Conservation (phyloP, 805 yeast species). For the Dipodascus geniculatus region DNA sequence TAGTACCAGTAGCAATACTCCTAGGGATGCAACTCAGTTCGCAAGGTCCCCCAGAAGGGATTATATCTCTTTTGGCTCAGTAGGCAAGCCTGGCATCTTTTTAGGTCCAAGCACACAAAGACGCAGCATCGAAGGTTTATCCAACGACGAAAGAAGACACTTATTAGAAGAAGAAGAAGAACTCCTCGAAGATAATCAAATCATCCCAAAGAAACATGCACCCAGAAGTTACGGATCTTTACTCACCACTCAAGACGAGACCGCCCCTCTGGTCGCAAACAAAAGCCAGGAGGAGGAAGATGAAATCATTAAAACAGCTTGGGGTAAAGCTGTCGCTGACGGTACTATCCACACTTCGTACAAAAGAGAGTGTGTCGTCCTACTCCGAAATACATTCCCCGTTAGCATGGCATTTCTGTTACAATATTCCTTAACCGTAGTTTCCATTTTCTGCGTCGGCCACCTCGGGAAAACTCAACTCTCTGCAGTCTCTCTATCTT, state of each 20-base stretch:
- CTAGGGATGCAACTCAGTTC: background rate
- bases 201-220: background rate
- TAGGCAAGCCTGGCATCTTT: slow-evolving; percentile 1
- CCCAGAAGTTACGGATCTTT: background rate
- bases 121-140: background rate
- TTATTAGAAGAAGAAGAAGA: slow-evolving; percentile 1
- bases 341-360: slow-evolving; percentile 21
- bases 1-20: background rate
- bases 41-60: background rate
- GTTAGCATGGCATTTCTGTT: slow-evolving; percentile 58
- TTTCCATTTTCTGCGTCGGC: slow-evolving; percentile 74
- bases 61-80: slow-evolving; percentile 2
- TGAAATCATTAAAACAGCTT: slow-evolving; percentile 16
- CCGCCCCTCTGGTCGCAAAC: background rate
- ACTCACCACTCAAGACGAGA: background rate
- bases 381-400: slow-evolving; percentile 32
- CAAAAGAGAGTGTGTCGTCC: slow-evolving; percentile 19
- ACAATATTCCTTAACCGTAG: slow-evolving; percentile 62
- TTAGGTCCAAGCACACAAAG: background rate
- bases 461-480: slow-evolving; percentile 68
- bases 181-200: background rate
- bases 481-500: slow-evolving; percentile 74
- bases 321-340: slow-evolving; percentile 22
- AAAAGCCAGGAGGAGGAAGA: slow-evolving; percentile 4
- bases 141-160: background rate